Conservation (phyloP, 1,284 basidiomycete genomes). For the Pascua sp. region DNA sequence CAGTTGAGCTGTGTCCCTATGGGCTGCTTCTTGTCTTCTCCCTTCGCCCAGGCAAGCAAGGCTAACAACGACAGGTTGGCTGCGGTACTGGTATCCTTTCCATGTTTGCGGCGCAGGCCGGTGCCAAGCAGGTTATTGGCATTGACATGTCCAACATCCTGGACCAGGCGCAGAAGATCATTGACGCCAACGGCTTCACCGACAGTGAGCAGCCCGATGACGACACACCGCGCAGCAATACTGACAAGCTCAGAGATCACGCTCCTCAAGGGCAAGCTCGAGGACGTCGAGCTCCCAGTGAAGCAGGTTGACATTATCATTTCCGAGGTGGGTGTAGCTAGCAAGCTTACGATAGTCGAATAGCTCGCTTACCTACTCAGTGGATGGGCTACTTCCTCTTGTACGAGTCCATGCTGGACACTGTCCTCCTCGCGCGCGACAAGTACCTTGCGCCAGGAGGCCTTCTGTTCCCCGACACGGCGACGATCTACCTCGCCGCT, state of each 20-base stretch:
- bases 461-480: slow-evolving; percentile 93
- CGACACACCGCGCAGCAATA: too few species aligned
- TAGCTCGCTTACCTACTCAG: slow-evolving; percentile 25
- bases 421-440: slow-evolving; percentile 93
- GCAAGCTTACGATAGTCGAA: too few species aligned
- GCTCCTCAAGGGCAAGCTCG: slow-evolving; percentile 96
- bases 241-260: slow-evolving; percentile 67
- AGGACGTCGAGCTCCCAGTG: slow-evolving; percentile 81
- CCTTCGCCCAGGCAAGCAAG: not conserved
- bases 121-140: slow-evolving; percentile 92
- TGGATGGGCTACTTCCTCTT: slow-evolving; percentile 58
- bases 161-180: slow-evolving; percentile 95
- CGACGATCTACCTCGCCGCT: slow-evolving; percentile 88
- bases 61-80: slow-evolving; percentile 58
- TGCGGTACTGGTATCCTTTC: slow-evolving; percentile 98
- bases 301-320: slow-evolving; percentile 96
- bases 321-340: slow-evolving; percentile 61
- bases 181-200: slow-evolving; percentile 92
- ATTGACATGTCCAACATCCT: slow-evolving; percentile 99
- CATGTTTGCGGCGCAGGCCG: slow-evolving; percentile 98
- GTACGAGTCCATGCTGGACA: slow-evolving; percentile 99
- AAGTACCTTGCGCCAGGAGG: slow-evolving; percentile 90
- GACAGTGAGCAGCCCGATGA: slow-evolving; percentile 61
- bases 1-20: too few species aligned
- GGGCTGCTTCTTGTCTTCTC: too few species aligned